These are phyloP conservation scores for Didymella exigua DNA, from an alignment of 2,329 filamentous ascomycete species.

Conservation along the genomic window DNA sequence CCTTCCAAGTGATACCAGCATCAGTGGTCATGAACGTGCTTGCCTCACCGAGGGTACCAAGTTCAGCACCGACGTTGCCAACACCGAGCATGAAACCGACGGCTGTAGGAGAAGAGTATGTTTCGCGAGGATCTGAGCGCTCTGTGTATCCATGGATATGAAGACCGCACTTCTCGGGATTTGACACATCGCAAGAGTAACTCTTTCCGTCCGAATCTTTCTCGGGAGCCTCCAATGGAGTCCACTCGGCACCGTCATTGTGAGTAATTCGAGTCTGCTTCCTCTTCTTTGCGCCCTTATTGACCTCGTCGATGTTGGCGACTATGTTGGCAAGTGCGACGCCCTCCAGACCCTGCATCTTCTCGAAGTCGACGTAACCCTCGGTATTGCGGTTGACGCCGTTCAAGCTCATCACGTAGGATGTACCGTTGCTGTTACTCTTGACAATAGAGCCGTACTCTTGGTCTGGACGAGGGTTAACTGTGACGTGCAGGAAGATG, in stretches of 20 bases:
- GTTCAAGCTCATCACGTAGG: conserved; percentile 82
- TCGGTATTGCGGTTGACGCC: conserved; percentile 78
- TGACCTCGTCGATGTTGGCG: conserved; percentile 69
- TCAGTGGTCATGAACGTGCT: conserved; percentile 92
- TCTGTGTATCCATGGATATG: conserved; percentile 97
- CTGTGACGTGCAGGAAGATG: conserved; percentile 90
- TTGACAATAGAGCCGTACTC: conserved; percentile 90
- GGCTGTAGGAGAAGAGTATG: conserved; percentile 85
- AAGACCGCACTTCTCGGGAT: conserved; percentile 73
- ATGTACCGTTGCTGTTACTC: conserved; percentile 97
- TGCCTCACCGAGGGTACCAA: conserved; percentile 71
- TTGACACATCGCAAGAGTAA: conserved; percentile 69
- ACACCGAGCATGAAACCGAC: conserved; percentile 89
- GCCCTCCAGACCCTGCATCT: conserved; percentile 89
- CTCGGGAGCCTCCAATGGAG: conserved; percentile 71
- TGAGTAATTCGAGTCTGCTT: conserved; percentile 92
- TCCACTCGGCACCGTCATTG: conserved; percentile 93
- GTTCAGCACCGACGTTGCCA: conserved; percentile 82
- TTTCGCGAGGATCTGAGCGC: conserved; percentile 77
- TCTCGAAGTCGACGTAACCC: conserved; percentile 94
- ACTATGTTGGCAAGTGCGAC: conserved; percentile 88
- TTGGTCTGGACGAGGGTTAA: conserved; percentile 66
- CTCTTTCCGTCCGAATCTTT: conserved; percentile 73
- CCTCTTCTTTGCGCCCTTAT: conserved; percentile 72
- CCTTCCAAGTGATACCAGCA: conserved; percentile 86